Evolutionary conservation across 345 rosid species (phyloP), one percentile per base, ranked within the genome.

Genomic region (Gossypium anomalum): DNA sequence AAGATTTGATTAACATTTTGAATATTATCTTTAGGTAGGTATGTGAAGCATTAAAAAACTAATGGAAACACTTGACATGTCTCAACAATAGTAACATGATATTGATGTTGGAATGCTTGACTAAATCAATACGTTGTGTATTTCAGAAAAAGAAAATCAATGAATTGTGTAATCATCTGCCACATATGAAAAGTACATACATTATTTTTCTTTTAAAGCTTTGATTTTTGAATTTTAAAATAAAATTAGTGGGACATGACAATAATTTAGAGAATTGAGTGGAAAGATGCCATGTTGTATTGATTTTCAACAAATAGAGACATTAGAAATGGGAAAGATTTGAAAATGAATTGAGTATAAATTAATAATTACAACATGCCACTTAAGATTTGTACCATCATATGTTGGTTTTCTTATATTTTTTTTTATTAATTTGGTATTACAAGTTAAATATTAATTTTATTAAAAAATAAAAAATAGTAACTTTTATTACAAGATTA

Each of bases 81-180:
- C 63, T 71, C 63, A 6, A 34, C 48, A 52, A 71, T 7, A 41
- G 74, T 71, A 56, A 57, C 51, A 55, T 71, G 73, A 55, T 29
- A 51, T 53, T 53, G 73, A 27, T 70, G 61, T 70, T 29, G 11
- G 27, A 70, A 51, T 70, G 47, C 61, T 70, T 27, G 29, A 70
- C 63, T 56, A 11, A 55, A n/a, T 17, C 73, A 19, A 51, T 52
- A 15, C 7, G 25, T 0, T 52, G 25, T 48, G 58, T 7, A n/a
- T 27, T 27, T 27, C 29, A 27, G 0, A 27, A 27, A 27, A 27
- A 2, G 29, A 27, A 27, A 27, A 27, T 2, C 73, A 19, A 52
- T 52, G 25, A 15, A 49, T 2, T 53, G 15, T 49, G 59, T 8
- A n/a, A 11, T 65, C 52, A 44, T 43, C 4, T 19, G 19, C 6